Percentiles rank a stretch among this genome's conserved stretches.
phyloP scores from a whole-genome alignment of 1,139 yeast species.

The Hyphopichia buzzinii region DNA sequence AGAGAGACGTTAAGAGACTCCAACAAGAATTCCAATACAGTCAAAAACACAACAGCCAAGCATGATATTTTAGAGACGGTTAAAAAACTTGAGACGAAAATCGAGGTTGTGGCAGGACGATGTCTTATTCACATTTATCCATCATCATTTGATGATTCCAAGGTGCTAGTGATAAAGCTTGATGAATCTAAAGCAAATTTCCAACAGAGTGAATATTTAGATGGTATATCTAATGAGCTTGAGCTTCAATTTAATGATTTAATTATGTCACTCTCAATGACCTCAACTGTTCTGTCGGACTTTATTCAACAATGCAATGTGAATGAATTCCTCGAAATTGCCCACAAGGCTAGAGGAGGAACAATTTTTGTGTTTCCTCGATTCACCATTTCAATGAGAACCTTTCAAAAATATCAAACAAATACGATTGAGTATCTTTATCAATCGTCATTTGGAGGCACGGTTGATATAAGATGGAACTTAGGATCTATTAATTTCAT shows the following conservation, averaged over 20 bases:
- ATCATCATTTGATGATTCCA: slow-evolving; percentile 69
- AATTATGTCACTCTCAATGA: slow-evolving; percentile 60
- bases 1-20: slow-evolving; percentile 69
- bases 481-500: slow-evolving; percentile 89
- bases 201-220: slow-evolving; percentile 51
- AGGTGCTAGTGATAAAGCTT: slow-evolving; percentile 64
- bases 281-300: slow-evolving; percentile 45
- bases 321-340: slow-evolving; percentile 53
- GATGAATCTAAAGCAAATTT: slow-evolving; percentile 61
- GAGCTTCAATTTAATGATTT: slow-evolving; percentile 60
- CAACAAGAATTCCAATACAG: slow-evolving; percentile 12
- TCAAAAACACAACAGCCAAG: slow-evolving; percentile 16
- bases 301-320: slow-evolving; percentile 46
- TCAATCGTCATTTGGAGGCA: slow-evolving; percentile 77
- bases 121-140: slow-evolving; percentile 70
- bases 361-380: slow-evolving; percentile 78
- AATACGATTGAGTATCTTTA: slow-evolving; percentile 63
- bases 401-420: slow-evolving; percentile 54
- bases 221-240: slow-evolving; percentile 48
- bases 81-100: slow-evolving; percentile 52
- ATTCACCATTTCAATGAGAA: slow-evolving; percentile 69
- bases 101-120: slow-evolving; percentile 57
- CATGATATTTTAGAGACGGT: slow-evolving; percentile 37
- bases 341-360: slow-evolving; percentile 72
- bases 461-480: slow-evolving; percentile 91